These are phyloP conservation scores for Lunularia cruciata DNA, from an alignment of 225 moss, liverwort and hornwort genomes.

Conservation along the genomic window DNA sequence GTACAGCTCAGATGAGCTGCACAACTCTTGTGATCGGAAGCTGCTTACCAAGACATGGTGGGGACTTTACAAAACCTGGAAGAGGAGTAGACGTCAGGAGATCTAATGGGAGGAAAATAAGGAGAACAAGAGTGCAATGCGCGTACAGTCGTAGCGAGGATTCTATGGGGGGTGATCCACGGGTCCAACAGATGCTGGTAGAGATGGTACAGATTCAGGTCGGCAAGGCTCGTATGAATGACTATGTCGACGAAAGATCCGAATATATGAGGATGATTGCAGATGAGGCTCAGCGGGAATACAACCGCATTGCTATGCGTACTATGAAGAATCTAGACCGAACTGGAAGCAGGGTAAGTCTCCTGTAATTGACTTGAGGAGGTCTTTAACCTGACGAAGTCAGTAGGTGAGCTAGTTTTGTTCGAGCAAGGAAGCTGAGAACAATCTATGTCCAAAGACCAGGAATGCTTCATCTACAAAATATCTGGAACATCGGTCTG, in stretches of 20 bases:
- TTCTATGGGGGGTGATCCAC: constrained; percentile 61
- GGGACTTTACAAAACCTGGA: constrained; percentile 10
- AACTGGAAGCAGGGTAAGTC: constrained; percentile 65
- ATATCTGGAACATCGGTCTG: no score
- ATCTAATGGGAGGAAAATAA: constrained; percentile 5
- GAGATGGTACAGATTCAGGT: constrained; percentile 93
- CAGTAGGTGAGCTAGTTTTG: no score
- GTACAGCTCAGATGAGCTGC: constrained; percentile 24
- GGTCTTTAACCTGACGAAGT: no score
- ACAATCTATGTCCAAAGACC: no score
- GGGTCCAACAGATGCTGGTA: constrained; percentile 80
- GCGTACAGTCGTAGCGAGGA: constrained; percentile 49
- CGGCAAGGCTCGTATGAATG: constrained; percentile 77
- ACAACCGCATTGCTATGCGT: constrained; percentile 75
- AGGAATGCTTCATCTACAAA: no score
- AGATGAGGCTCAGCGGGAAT: constrained; percentile 76
- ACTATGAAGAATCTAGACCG: constrained; percentile 85
- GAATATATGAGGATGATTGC: constrained; percentile 84
- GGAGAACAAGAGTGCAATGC: constrained; percentile 29
- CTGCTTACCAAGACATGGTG: constrained; percentile 21
- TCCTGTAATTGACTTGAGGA: background rate
- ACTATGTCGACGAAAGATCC: constrained; percentile 83
- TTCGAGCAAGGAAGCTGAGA: no score
- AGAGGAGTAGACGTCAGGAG: constrained; percentile 15
- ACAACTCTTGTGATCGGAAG: constrained; percentile 27